These are phyloP conservation scores for Leccinum arenicola DNA, from an alignment of 768 basidiomycete species.

Conservation along the genomic window DNA sequence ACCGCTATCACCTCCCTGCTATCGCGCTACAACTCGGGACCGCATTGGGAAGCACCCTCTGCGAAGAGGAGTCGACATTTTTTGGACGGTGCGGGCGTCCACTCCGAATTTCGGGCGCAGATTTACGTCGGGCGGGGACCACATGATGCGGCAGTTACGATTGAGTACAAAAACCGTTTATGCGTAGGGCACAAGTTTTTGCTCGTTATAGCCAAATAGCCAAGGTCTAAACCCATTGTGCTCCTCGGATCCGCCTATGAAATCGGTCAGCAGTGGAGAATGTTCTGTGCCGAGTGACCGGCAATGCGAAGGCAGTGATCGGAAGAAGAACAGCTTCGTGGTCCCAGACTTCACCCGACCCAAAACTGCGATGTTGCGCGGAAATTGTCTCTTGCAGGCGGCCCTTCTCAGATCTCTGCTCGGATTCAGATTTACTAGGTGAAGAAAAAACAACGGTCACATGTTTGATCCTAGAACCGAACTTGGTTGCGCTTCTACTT, in stretches of 20 bases:
- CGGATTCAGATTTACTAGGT: not conserved
- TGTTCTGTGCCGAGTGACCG: not conserved
- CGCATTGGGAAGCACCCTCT: not conserved
- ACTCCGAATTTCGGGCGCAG: not conserved
- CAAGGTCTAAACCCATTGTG: not conserved
- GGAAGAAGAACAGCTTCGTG: not conserved
- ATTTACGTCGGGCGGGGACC: conserved; percentile 1
- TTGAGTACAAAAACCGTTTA: not conserved
- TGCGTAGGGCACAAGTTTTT: not conserved
- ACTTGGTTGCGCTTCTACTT: conserved; percentile 31
- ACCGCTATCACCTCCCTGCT: not conserved
- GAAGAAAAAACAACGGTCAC: not conserved
- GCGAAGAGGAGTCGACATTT: not conserved
- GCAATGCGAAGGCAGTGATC: not conserved
- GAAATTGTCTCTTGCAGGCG: not conserved
- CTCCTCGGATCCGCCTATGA: not conserved
- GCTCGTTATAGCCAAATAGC: not conserved
- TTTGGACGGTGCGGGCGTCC: not conserved
- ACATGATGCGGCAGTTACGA: not conserved
- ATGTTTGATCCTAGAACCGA: not conserved
- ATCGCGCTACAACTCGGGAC: not conserved
- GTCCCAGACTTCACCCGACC: not conserved
- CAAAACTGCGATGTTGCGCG: not conserved
- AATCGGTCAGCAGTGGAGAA: not conserved
- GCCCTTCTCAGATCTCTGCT: conserved; percentile 2